A percentile compares a stretch with the other conserved stretches of the same genome.
These are phyloP conservation scores for Cynara cardunculus DNA, from an alignment of 129 eudicot genomes.

Conservation along the genomic window DNA sequence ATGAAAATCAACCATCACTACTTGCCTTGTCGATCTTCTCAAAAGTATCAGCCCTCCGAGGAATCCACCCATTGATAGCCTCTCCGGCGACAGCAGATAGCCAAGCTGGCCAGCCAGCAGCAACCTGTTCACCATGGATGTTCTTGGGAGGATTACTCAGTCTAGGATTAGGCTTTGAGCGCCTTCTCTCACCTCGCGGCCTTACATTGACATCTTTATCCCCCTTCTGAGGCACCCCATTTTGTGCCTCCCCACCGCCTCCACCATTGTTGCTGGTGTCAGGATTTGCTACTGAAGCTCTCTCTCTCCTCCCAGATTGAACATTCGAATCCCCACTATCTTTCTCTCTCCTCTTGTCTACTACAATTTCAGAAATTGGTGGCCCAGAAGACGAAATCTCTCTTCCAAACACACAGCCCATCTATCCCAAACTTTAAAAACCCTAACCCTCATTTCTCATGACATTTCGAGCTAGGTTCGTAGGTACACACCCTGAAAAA, in stretches of 20 bases:
- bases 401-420: slow-evolving; percentile 96
- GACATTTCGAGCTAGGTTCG: slow-evolving; percentile 32
- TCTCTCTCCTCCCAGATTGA: slow-evolving; percentile 65
- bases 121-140: slow-evolving; percentile 77
- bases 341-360: slow-evolving; percentile 36
- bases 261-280: slow-evolving; percentile 26
- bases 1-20: not conserved
- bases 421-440: slow-evolving; percentile 37
- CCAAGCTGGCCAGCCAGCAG: slow-evolving; percentile 99
- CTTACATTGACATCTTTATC: slow-evolving; percentile 28
- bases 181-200: slow-evolving; percentile 40
- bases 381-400: slow-evolving; percentile 65
- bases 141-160: slow-evolving; percentile 52
- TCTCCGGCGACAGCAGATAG: slow-evolving; percentile 78
- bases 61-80: slow-evolving; percentile 89
- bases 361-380: slow-evolving; percentile 56
- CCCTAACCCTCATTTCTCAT: slow-evolving; percentile 79
- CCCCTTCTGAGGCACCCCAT: slow-evolving; percentile 30
- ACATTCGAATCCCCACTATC: slow-evolving; percentile 43
- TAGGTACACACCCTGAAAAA: slow-evolving; percentile 31
- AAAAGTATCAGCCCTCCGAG: slow-evolving; percentile 81
- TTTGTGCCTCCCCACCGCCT: slow-evolving; percentile 21
- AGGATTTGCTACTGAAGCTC: slow-evolving; percentile 21
- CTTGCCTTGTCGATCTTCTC: slow-evolving; percentile 81
- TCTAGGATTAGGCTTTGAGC: slow-evolving; percentile 53